phyloP scores from a whole-genome alignment of 1,284 basidiomycete species.

The Cryptococcus sp. region DNA sequence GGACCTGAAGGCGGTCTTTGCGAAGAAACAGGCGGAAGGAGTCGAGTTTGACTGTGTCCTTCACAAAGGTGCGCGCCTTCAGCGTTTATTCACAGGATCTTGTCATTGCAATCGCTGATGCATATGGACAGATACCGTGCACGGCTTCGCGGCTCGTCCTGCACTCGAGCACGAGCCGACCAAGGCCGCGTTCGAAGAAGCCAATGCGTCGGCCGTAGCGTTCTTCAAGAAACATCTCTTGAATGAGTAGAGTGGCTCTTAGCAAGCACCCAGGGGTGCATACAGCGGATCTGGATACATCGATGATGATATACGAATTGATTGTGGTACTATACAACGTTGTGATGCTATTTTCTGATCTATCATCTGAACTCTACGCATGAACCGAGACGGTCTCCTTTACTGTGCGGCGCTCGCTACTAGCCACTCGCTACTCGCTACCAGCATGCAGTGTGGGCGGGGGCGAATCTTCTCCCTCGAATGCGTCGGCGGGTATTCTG shows the following conservation, averaged over 20 bases:
- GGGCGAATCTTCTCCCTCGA: constrained; percentile 48
- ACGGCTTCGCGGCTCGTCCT: neutral
- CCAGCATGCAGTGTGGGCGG: no score
- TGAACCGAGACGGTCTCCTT: no score
- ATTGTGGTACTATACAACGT: no score
- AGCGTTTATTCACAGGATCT: no score
- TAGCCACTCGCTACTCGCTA: no score
- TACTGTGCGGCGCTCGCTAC: no score
- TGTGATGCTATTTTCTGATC: no score
- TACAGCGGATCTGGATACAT: no score
- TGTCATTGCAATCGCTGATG: no score
- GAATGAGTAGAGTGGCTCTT: neutral
- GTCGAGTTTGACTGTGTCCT: neutral
- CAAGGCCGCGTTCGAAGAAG: neutral
- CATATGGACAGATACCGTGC: neutral
- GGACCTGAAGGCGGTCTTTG: neutral
- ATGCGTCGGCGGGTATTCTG: constrained; percentile 51
- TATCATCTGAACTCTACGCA: no score
- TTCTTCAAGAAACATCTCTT: constrained; percentile 1
- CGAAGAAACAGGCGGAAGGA: neutral
- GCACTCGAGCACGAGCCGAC: neutral
- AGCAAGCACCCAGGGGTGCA: no score
- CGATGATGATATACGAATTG: no score
- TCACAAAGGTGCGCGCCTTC: neutral
- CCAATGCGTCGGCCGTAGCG: neutral